Conservation (phyloP, 805 yeast species). For the Yarrowia sp. region DNA sequence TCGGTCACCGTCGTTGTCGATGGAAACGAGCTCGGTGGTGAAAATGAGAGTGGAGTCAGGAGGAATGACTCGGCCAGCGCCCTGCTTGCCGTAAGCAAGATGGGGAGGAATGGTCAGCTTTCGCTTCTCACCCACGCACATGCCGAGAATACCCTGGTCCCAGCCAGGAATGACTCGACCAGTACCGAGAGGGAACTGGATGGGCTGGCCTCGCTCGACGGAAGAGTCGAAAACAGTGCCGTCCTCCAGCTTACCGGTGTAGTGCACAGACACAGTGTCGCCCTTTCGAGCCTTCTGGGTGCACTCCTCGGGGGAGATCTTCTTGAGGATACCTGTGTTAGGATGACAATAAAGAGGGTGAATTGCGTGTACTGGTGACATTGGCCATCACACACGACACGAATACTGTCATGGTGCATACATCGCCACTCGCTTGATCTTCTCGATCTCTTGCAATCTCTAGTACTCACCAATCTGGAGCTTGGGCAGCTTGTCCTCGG, state of each 20-base stretch:
- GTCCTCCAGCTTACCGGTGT: conserved; percentile 71
- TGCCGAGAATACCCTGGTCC: conserved; percentile 82
- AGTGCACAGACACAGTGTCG: conserved; percentile 77
- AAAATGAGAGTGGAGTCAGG: conserved; percentile 76
- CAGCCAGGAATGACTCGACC: conserved; percentile 88
- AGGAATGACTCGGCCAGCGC: conserved; percentile 81
- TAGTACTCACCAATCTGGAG: conserved; percentile 45
- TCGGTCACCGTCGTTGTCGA: conserved; percentile 51
- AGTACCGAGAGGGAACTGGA: conserved; percentile 72
- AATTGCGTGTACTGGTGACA: no score
- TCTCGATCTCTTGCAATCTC: neutral
- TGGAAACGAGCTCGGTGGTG: conserved; percentile 67
- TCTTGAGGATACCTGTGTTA: conserved; percentile 55
- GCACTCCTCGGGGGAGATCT: conserved; percentile 62
- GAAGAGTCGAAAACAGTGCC: conserved; percentile 83
- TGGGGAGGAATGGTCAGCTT: conserved; percentile 78
- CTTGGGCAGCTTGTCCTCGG: conserved; percentile 43
- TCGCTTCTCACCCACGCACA: conserved; percentile 91
- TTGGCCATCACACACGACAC: no score
- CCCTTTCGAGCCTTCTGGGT: conserved; percentile 64
- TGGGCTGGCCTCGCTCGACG: conserved; percentile 66
- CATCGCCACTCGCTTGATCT: neutral
- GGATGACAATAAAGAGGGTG: neutral
- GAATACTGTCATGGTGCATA: neutral
- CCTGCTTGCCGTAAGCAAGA: conserved; percentile 74